These are phyloP conservation scores for Entelexis paramagnoliae DNA, from an alignment of 1,139 yeast species.

Conservation along the genomic window DNA sequence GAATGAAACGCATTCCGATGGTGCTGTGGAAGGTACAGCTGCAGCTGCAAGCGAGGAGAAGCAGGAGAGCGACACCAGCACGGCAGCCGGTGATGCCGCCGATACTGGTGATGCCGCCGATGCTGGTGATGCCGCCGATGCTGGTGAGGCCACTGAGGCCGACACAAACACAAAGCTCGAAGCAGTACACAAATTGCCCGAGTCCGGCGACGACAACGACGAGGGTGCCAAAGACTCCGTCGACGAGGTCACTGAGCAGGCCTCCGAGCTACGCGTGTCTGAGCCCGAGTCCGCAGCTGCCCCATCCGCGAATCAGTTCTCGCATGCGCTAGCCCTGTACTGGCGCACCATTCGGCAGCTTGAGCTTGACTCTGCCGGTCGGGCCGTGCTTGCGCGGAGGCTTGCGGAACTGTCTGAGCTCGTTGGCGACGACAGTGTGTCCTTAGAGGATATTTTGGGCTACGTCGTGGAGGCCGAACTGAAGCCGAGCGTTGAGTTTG, in stretches of 20 bases:
- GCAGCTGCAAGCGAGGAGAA: not conserved
- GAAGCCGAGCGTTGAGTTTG: slow-evolving; percentile 17
- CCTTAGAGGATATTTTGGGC: slow-evolving; percentile 12
- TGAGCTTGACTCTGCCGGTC: slow-evolving; percentile 12
- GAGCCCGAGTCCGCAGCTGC: not conserved
- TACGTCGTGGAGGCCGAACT: slow-evolving; percentile 11
- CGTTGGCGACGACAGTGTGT: not conserved
- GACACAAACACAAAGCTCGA: not conserved
- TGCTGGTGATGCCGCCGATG: not conserved
- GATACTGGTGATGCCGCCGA: too few species aligned
- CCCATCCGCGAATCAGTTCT: not conserved
- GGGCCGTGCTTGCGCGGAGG: slow-evolving; percentile 17
- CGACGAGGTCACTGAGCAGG: not conserved
- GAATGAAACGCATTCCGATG: too few species aligned
- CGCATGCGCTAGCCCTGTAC: slow-evolving; percentile 7
- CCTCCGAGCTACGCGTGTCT: not conserved
- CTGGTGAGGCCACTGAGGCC: not conserved
- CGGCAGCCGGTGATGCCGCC: too few species aligned
- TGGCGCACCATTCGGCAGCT: slow-evolving; percentile 12
- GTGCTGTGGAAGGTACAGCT: too few species aligned
- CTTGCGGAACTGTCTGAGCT: slow-evolving; percentile 15
- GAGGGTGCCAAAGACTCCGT: too few species aligned
- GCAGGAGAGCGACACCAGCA: not conserved
- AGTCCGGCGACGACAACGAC: too few species aligned
- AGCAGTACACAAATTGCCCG: too few species aligned